Base-by-base conservation (phyloP, 1,284 basidiomycete genomes). In the Gastroboletus turbinatus region DNA sequence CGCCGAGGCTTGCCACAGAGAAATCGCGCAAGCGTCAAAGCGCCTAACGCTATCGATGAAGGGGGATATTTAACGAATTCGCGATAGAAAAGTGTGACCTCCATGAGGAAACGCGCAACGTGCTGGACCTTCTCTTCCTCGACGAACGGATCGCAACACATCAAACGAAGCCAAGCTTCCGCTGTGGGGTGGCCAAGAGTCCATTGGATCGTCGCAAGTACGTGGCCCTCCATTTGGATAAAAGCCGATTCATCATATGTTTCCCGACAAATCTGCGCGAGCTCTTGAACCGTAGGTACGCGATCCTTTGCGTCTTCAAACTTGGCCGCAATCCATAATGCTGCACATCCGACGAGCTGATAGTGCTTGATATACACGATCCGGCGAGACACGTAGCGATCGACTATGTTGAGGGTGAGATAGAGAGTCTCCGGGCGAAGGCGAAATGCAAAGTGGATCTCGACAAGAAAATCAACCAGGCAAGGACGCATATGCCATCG, bases 351-450 rank as follows among this genome's bases (percentile, higher is more conserved):
- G 52, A 99, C 96, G 50, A 99, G 90, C 72, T 99, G 97, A 73
- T 98, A 99, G 76, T 99, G 97, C 75, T 97, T 97, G 79, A 96
- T 95, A 78, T 95, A 98, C 53, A 99, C 97, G 63, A 99, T 91
- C 45, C 97, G 92, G 65, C 96, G 94, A 51, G 97, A 98, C 30
- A 99, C 94, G 75, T 99, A 99, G 65, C 97, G 94, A 76, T 99
- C 97, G 73, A 99, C 89, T 71, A 99, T 96, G 80, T 99, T 99
- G 77, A 98, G 84, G 27, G 96, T 92, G 70, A 99, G 90, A 76
- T 98, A 99, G 58, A 99, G 84, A 2, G 97, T 99, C 78, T 99
- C 97, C 11, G 97, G 95, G 36, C 96, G 93, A 42, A 99, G 85
- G 44, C 95, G 86, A 79, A 98, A 96, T 60, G 92, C 93, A 70